These are phyloP conservation scores for Paracoccidioides brasiliensis DNA, from an alignment of 2,329 filamentous ascomycete species.

Conservation along the genomic window DNA sequence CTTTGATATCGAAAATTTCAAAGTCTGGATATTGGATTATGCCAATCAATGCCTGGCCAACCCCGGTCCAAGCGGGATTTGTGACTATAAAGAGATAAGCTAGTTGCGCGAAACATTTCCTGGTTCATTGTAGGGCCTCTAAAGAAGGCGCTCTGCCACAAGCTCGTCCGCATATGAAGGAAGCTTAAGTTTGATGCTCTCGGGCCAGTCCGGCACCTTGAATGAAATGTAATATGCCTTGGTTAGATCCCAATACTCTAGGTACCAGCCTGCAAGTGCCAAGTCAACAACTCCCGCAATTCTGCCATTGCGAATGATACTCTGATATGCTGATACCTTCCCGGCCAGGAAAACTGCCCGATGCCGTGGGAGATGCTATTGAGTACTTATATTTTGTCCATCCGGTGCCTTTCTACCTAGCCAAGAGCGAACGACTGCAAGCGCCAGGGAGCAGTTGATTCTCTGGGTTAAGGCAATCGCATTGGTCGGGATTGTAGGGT, in stretches of 20 bases:
- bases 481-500: slow-evolving; percentile 17
- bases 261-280: too few species aligned
- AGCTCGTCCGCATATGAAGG: neutral
- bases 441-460: slow-evolving; percentile 12
- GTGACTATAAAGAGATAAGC: slow-evolving; percentile 3
- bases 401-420: slow-evolving; percentile 4
- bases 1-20: slow-evolving; percentile 4
- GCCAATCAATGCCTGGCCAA: slow-evolving; percentile 2
- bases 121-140: too few species aligned
- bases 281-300: too few species aligned
- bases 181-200: neutral
- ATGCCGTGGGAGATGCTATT: slow-evolving; percentile 15
- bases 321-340: slow-evolving; percentile 18
- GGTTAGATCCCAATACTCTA: too few species aligned
- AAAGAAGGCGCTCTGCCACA: neutral
- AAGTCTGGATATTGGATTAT: slow-evolving; percentile 5
- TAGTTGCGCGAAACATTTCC: too few species aligned
- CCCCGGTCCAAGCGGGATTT: neutral
- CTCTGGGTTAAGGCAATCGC: slow-evolving; percentile 3
- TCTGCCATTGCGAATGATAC: neutral
- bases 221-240: too few species aligned
- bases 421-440: slow-evolving; percentile 5
- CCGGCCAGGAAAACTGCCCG: slow-evolving; percentile 18
- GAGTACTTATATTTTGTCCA: slow-evolving; percentile 1
- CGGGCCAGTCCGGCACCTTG: neutral